A percentile compares a stretch with the other conserved stretches of the same genome.
phyloP scores from a whole-genome alignment of 179 eudicot species.

The Carnegiea gigantea region DNA sequence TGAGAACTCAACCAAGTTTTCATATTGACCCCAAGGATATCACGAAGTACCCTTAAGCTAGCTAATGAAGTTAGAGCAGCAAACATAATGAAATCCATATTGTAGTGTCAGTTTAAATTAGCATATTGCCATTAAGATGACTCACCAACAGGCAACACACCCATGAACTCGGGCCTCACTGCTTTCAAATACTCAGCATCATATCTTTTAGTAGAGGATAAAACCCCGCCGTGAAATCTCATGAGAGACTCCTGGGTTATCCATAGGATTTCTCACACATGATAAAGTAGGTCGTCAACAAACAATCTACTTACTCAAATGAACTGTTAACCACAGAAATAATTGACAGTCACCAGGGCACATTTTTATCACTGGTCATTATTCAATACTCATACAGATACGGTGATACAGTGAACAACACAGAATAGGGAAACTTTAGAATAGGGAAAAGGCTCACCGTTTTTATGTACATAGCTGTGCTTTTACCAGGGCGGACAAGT shows the following conservation, averaged over 20 bases:
- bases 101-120: not conserved
- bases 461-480: conserved; percentile 79
- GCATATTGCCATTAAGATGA: not conserved
- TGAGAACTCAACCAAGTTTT: too few species aligned
- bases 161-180: not conserved
- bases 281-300: not conserved
- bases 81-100: too few species aligned
- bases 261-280: not conserved
- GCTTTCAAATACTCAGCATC: too few species aligned
- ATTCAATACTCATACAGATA: not conserved
- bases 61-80: too few species aligned
- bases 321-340: not conserved
- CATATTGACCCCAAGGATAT: too few species aligned
- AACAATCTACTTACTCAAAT: not conserved
- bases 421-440: not conserved
- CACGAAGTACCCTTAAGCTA: too few species aligned
- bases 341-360: not conserved
- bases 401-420: not conserved
- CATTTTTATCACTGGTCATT: too few species aligned
- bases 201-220: too few species aligned
- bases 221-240: not conserved
- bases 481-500: conserved; percentile 94
- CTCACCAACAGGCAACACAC: not conserved
- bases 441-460: conserved; percentile 49
- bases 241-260: not conserved